Conservation (phyloP, 2,329 filamentous ascomycete genomes). For the Aspergillus phoenicis region DNA sequence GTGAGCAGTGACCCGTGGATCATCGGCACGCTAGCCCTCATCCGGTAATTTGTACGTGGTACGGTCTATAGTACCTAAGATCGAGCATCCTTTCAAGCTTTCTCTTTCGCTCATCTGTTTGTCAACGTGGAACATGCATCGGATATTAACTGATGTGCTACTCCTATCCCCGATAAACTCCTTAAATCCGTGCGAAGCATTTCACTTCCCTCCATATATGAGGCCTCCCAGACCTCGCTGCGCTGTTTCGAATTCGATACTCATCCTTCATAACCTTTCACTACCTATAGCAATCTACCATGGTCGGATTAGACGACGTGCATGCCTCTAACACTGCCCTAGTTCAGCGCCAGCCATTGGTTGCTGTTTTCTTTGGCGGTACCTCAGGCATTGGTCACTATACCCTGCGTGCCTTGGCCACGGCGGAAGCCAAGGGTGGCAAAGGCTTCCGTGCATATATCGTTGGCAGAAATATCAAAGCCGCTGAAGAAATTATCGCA, state of each 20-base stretch:
- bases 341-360: slow-evolving; percentile 6
- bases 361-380: slow-evolving; percentile 13
- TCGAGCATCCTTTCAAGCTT: not conserved
- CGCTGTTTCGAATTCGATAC: not conserved
- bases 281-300: not conserved
- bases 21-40: not conserved
- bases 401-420: slow-evolving; percentile 8
- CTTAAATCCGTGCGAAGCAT: not conserved
- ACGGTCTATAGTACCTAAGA: not conserved
- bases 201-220: not conserved
- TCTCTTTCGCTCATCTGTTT: not conserved
- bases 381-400: slow-evolving; percentile 14
- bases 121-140: not conserved
- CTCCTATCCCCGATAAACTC: not conserved
- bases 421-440: not conserved
- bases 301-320: slow-evolving; percentile 4
- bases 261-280: not conserved
- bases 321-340: slow-evolving; percentile 2
- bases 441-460: slow-evolving; percentile 12
- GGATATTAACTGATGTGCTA: not conserved
- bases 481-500: slow-evolving; percentile 8
- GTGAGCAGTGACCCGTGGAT: too few relatives aligned
- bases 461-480: slow-evolving; percentile 6
- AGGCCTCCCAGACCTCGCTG: not conserved
- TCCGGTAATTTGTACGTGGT: not conserved